Percentiles rank a stretch among this genome's conserved stretches.
These are phyloP conservation scores for Kurtzmaniella quercitrusa DNA, from an alignment of 1,139 yeast genomes.

Conservation along the genomic window DNA sequence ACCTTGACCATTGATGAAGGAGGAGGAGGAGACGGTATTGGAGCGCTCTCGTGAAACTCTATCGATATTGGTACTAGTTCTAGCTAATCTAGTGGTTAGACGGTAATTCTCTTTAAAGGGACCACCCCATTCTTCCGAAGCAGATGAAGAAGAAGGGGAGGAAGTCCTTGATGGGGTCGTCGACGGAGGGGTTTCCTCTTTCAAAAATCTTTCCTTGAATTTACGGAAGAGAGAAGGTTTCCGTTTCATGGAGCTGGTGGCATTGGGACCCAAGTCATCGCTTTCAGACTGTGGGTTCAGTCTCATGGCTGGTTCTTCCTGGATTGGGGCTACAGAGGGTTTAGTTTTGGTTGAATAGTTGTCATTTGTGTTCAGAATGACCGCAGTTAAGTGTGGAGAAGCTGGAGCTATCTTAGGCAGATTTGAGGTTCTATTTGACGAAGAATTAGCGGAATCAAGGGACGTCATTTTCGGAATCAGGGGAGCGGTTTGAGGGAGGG, in stretches of 20 bases:
- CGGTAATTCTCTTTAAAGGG: constrained; percentile 28
- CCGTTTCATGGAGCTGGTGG: constrained; percentile 1
- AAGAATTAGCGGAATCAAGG: too few relatives aligned
- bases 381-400: constrained; percentile 24
- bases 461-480: too few relatives aligned
- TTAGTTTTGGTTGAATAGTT: constrained; percentile 27
- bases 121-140: background rate
- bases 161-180: constrained; percentile 7
- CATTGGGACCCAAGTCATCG: background rate
- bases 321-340: constrained; percentile 33
- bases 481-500: background rate
- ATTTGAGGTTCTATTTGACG: background rate
- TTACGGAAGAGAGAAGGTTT: constrained; percentile 25
- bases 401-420: constrained; percentile 12
- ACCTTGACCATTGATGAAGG: background rate
- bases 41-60: constrained; percentile 1
- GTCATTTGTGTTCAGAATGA: constrained; percentile 34
- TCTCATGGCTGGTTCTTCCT: constrained; percentile 21
- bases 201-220: constrained; percentile 28
- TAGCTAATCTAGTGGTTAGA: constrained; percentile 1
- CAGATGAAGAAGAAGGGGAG: constrained; percentile 8
- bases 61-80: constrained; percentile 4
- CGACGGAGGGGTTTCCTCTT: constrained; percentile 9
- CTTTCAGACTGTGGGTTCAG: background rate
- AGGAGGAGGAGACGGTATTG: background rate